phyloP scores from a whole-genome alignment of 441 rosid genomes.

The Pelargonium fulgidum region DNA sequence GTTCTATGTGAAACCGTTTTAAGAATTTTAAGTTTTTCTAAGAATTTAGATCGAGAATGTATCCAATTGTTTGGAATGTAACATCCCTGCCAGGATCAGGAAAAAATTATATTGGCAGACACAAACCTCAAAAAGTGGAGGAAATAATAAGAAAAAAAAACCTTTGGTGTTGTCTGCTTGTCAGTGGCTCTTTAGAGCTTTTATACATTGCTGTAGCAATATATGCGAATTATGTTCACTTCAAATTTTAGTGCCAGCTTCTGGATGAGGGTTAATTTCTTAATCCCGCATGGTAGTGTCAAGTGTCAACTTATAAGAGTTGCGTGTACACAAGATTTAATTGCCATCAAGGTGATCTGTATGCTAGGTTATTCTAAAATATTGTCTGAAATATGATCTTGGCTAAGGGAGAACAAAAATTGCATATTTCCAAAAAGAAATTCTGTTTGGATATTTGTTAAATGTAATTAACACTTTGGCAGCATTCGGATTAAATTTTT shows the following conservation, averaged over 20 bases:
- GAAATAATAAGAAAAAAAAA: background rate
- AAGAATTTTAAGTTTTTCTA: background rate
- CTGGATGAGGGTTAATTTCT: background rate
- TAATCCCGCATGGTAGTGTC: background rate
- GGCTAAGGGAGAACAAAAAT: background rate
- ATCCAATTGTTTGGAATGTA: background rate
- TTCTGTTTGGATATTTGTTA: background rate
- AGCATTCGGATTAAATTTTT: too few species aligned
- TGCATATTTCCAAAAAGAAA: background rate
- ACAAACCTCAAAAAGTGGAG: background rate
- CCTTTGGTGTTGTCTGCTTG: constrained; percentile 1
- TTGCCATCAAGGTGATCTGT: background rate
- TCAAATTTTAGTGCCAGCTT: background rate
- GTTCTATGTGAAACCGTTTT: background rate
- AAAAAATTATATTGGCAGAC: constrained; percentile 1
- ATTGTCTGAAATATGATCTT: background rate
- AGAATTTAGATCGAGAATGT: too few species aligned
- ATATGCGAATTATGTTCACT: too few species aligned
- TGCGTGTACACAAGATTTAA: background rate
- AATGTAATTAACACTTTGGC: too few species aligned
- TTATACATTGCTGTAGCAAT: background rate
- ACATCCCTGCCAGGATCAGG: background rate
- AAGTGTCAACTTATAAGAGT: too few species aligned
- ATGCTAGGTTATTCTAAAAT: background rate
- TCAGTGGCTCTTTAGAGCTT: background rate